These are phyloP conservation scores for Apostasia shenzhenica DNA, from an alignment of 106 monocot species.

Conservation along the genomic window DNA sequence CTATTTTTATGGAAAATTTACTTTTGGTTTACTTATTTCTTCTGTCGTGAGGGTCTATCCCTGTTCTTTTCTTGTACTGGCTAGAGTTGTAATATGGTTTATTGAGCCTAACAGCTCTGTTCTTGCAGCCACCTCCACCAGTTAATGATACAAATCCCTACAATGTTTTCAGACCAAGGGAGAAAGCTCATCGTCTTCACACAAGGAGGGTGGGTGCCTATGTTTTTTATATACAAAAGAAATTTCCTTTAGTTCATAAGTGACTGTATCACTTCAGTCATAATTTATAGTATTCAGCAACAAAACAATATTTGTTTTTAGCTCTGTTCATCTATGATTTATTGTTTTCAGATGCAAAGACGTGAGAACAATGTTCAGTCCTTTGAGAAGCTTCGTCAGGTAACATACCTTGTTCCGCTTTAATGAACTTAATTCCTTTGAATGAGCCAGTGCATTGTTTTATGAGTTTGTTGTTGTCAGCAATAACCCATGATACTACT, in stretches of 20 bases:
- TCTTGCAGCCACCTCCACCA: constrained; percentile 87
- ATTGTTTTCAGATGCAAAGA: constrained; percentile 74
- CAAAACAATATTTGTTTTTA: not conserved
- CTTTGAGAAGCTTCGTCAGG: constrained; percentile 91
- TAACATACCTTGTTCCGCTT: constrained; percentile 14
- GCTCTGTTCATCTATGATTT: not conserved
- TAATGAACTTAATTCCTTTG: not conserved
- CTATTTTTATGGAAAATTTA: too few species aligned
- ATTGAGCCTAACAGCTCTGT: not conserved
- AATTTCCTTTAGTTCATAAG: too few species aligned
- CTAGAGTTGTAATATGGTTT: not conserved
- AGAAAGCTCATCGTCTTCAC: constrained; percentile 88
- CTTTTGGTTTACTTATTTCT: too few species aligned
- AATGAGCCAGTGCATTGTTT: too few species aligned
- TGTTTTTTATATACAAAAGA: too few species aligned
- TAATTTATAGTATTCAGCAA: not conserved
- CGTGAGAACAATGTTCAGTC: constrained; percentile 96
- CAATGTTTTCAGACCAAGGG: constrained; percentile 98
- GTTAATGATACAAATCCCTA: constrained; percentile 98
- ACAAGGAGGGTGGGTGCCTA: constrained; percentile 77
- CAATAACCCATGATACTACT: too few species aligned
- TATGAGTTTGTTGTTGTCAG: too few species aligned
- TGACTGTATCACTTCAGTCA: not conserved
- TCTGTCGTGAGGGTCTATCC: too few species aligned
- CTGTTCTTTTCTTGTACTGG: not conserved